Evolutionary conservation across 2,329 filamentous ascomycete species (phyloP).

Genomic region (Lecanicillium sp.): DNA sequence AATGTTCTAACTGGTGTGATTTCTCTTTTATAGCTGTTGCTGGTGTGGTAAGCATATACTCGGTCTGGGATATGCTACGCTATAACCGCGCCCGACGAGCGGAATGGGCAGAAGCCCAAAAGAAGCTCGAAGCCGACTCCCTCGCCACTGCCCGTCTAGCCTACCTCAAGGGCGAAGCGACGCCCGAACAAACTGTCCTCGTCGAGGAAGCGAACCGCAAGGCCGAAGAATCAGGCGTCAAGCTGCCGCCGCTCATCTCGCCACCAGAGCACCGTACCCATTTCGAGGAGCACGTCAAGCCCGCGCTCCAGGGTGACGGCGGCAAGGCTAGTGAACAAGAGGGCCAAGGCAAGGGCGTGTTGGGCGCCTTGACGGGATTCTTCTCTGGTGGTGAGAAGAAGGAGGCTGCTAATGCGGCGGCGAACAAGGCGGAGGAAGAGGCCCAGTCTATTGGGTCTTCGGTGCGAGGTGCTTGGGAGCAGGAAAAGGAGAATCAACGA

Average conservation of each 20-base stretch:
- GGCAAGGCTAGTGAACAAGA: slow-evolving; percentile 13
- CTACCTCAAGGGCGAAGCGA: slow-evolving; percentile 50
- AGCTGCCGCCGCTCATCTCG: slow-evolving; percentile 43
- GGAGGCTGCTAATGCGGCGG: slow-evolving; percentile 11
- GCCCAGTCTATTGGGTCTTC: slow-evolving; percentile 24
- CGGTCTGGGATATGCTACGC: slow-evolving; percentile 52
- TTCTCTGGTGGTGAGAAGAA: slow-evolving; percentile 17
- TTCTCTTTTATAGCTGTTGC: slow-evolving; percentile 38
- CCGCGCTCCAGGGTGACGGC: slow-evolving; percentile 18
- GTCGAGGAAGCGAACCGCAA: slow-evolving; percentile 48
- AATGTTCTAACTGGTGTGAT: too few relatives aligned
- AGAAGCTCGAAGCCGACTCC: slow-evolving; percentile 43
- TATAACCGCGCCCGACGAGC: slow-evolving; percentile 52
- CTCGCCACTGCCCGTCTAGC: slow-evolving; percentile 50
- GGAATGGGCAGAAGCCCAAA: slow-evolving; percentile 50
- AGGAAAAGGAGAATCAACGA: slow-evolving; percentile 42
- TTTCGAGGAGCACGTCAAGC: slow-evolving; percentile 26
- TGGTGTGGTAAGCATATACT: slow-evolving; percentile 48
- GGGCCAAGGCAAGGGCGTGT: slow-evolving; percentile 25
- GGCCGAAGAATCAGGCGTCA: slow-evolving; percentile 34
- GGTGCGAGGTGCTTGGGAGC: slow-evolving; percentile 36
- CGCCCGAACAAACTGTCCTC: slow-evolving; percentile 44
- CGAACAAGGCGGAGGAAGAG: slow-evolving; percentile 10
- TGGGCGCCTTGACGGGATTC: slow-evolving; percentile 24
- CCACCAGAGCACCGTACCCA: slow-evolving; percentile 30